A percentile compares a stretch with the other conserved stretches of the same genome.
Conservation (phyloP, 768 basidiomycete genomes). For the Cubamyces lactineus region DNA sequence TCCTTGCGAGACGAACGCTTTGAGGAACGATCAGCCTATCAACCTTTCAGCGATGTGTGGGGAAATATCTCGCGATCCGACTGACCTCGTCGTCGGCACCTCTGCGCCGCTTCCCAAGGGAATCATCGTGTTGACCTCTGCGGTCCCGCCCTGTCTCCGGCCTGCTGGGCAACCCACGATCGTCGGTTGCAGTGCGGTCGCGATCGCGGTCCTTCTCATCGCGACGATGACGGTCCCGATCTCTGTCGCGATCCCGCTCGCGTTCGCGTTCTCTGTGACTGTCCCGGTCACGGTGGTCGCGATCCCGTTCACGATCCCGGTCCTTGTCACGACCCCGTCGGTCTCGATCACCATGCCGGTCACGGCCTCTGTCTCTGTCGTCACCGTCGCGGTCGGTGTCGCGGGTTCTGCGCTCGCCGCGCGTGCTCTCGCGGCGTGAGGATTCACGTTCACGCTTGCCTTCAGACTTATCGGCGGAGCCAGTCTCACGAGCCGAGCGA, state of each 20-base stretch:
- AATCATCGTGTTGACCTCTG: conserved; percentile 57
- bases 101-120: conserved; percentile 72
- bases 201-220: conserved; percentile 62
- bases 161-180: conserved; percentile 58
- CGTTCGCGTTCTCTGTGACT: conserved; percentile 30
- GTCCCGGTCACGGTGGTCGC: conserved; percentile 35
- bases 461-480: conserved; percentile 45
- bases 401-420: conserved; percentile 24
- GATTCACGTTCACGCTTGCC: conserved; percentile 50
- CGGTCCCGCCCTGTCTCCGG: conserved; percentile 65
- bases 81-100: conserved; percentile 75
- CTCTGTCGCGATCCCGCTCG: conserved; percentile 32
- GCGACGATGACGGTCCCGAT: conserved; percentile 38
- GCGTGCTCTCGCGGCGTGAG: conserved; percentile 32
- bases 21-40: conserved; percentile 70
- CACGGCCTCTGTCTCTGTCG: conserved; percentile 34
- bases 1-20: conserved; percentile 85
- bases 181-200: conserved; percentile 49
- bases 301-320: conserved; percentile 33
- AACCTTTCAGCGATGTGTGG: background rate
- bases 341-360: conserved; percentile 33
- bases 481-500: conserved; percentile 50
- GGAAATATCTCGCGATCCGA: conserved; percentile 11
- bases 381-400: conserved; percentile 33
- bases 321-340: conserved; percentile 32